Base-by-base conservation (phyloP, 2,329 filamentous ascomycete genomes). In the Microdochium paspali region DNA sequence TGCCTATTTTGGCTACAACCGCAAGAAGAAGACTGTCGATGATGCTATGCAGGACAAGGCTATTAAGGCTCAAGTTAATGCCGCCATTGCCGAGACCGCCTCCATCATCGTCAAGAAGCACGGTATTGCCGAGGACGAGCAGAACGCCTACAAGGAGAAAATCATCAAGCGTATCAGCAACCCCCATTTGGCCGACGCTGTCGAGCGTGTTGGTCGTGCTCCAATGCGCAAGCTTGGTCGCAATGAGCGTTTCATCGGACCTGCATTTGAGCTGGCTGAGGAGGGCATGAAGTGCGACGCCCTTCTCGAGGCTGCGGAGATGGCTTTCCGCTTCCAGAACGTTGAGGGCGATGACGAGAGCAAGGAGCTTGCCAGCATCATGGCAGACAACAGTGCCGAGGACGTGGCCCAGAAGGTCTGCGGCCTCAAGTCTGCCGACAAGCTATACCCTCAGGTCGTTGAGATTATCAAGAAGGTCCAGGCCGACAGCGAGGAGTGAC, bases 211-310 rank as follows among this genome's bases (percentile, higher is more conserved):
- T 54, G 93, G 91, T 48, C 90, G 93, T 63, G 91, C 90, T 18
- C 93, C 93, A 18, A 74, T 98, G 51, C 86, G 93, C 65, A 98
- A 98, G 77, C 79, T 98, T 28, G 85, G 85, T 54, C 87, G 90
- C 67, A 93, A 94, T 72, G 93, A 98, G 73, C 90, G 93, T 42
- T 95, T 98, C 73, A 84, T 98, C 58, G 90, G 87, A 43, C 93
- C 93, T 4, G 91, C 93, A 43, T 81, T 87, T 10, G 86, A 95
- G 69, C 80, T 98, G 18, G 90, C 90, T 43, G 89, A 95, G 74
- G 75, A 78, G 50, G 89, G 81, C 50, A 75, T 88, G 68, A 77
- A 80, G 57, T 85, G 84, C 64, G 76, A 82, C 49, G 82, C 79
- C 46, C 77, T 98, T 25, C 73, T 97, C 46, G 85, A 84, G 49